Conservation (phyloP, 768 basidiomycete genomes). For the Terana coerulea region DNA sequence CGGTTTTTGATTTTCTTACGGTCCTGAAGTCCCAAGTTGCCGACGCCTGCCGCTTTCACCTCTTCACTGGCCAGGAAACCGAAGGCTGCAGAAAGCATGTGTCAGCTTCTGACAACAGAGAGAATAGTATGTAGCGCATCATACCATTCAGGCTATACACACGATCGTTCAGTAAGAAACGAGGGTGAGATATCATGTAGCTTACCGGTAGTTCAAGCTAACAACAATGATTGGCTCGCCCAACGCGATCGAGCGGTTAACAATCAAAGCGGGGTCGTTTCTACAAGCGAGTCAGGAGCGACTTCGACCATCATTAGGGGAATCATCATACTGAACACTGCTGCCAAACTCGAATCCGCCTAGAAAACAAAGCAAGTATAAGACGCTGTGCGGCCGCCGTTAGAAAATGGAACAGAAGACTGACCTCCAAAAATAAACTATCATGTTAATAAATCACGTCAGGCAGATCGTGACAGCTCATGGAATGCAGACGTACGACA, state of each 20-base stretch:
- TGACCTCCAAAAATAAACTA: not conserved
- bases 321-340: not conserved
- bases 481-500: too few species aligned
- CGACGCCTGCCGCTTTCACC: constrained; percentile 33
- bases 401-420: not conserved
- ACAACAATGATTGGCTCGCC: constrained; percentile 47
- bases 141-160: not conserved
- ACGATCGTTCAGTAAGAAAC: not conserved
- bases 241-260: constrained; percentile 38
- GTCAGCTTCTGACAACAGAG: not conserved
- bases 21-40: constrained; percentile 51
- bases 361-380: not conserved
- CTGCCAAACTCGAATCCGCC: not conserved
- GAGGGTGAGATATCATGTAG: not conserved
- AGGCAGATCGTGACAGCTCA: too few species aligned
- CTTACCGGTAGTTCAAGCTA: constrained; percentile 49
- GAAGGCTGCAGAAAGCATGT: constrained; percentile 24
- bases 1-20: constrained; percentile 25
- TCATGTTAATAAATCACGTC: not conserved
- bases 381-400: not conserved
- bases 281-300: not conserved
- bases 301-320: not conserved
- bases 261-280: constrained; percentile 14
- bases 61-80: constrained; percentile 41
- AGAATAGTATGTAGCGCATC: not conserved